Conservation (phyloP, 768 basidiomycete genomes). For the Boletus sensibilis region DNA sequence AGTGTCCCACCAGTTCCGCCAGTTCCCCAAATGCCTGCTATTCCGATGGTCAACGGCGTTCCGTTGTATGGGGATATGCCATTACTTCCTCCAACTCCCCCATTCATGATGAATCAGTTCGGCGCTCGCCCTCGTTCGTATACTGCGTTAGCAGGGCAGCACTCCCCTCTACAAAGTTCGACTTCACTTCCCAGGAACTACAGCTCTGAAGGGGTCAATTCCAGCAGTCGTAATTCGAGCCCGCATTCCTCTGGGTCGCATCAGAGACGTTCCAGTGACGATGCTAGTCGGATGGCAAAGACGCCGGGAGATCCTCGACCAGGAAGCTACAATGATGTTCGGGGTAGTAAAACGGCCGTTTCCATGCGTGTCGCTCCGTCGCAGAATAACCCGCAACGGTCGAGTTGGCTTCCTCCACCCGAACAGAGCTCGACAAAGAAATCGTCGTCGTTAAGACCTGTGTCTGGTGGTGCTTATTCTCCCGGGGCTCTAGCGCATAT, state of each 20-base stretch:
- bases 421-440: constrained; percentile 15
- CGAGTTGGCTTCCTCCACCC: constrained; percentile 24
- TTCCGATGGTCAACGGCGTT: constrained; percentile 36
- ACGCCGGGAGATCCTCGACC: constrained; percentile 8
- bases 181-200: constrained; percentile 22
- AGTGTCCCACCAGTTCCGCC: constrained; percentile 28
- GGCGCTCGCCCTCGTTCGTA: constrained; percentile 40
- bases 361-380: constrained; percentile 8
- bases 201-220: constrained; percentile 25
- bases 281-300: constrained; percentile 20
- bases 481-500: constrained; percentile 5
- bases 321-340: constrained; percentile 19
- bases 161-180: constrained; percentile 25
- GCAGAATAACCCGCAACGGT: constrained; percentile 20
- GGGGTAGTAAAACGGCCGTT: constrained; percentile 9
- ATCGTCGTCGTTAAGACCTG: constrained; percentile 16
- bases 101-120: constrained; percentile 70
- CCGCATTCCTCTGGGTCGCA: constrained; percentile 22
- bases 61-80: constrained; percentile 59
- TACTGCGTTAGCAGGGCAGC: constrained; percentile 32
- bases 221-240: constrained; percentile 20
- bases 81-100: constrained; percentile 67
- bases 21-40: constrained; percentile 37
- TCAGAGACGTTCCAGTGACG: constrained; percentile 34
- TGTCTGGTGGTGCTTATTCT: constrained; percentile 14